Evolutionary conservation across 495 filamentous ascomycete species (phyloP).

Genomic region (Tuber aestivum): DNA sequence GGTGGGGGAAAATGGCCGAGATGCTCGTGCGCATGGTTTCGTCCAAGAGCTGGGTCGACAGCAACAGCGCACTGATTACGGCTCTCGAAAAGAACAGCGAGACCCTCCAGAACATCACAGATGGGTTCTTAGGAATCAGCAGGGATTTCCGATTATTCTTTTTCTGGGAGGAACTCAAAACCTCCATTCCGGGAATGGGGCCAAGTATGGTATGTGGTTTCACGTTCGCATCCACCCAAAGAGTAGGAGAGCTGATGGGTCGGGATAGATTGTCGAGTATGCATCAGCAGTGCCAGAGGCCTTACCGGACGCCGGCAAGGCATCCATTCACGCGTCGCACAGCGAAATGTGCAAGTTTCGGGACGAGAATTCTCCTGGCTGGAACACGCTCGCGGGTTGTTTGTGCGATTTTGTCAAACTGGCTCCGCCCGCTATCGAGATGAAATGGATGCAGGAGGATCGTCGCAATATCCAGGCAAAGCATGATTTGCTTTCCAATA

Average conservation of each 20-base stretch:
- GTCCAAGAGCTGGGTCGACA: conserved; percentile 64
- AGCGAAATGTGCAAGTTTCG: conserved; percentile 86
- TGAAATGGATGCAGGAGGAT: conserved; percentile 51
- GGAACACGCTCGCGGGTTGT: conserved; percentile 63
- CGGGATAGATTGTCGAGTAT: conserved; percentile 56
- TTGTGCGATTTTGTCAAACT: conserved; percentile 62
- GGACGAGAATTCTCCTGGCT: conserved; percentile 64
- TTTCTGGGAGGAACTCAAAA: conserved; percentile 48
- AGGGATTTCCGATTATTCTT: conserved; percentile 66
- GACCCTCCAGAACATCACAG: conserved; percentile 73
- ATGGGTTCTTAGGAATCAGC: conserved; percentile 66
- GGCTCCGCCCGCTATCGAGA: conserved; percentile 53
- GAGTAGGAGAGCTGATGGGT: neutral
- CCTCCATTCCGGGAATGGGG: conserved; percentile 34
- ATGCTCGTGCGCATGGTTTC: conserved; percentile 64
- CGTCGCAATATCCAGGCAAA: conserved; percentile 29
- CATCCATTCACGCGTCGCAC: conserved; percentile 76
- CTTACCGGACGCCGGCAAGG: conserved; percentile 65
- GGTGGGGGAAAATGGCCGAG: conserved; percentile 69
- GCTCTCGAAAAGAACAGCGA: conserved; percentile 73
- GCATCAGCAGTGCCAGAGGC: conserved; percentile 64
- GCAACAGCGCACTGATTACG: conserved; percentile 62
- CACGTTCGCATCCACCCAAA: neutral
- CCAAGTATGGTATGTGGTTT: conserved; percentile 35
- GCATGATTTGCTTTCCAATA: conserved; percentile 24